Evolutionary conservation across 768 basidiomycete species (phyloP), one percentile per base, ranked within the genome.

Genomic region (Sarcodon sp.): DNA sequence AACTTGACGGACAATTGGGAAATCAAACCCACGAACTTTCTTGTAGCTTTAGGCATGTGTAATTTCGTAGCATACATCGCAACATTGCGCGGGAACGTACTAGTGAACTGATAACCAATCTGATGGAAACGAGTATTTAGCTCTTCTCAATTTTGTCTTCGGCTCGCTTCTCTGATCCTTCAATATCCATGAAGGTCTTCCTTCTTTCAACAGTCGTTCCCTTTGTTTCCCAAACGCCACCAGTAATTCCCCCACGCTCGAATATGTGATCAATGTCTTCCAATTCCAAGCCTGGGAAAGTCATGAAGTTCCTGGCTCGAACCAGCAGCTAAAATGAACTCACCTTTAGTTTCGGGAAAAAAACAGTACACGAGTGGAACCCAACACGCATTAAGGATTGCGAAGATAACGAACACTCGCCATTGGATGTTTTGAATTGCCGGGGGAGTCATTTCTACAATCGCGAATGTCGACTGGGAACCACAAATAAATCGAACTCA

Each of bases 351-450:
- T 51, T 57, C 54, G n/a, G 59, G 54, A 55, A 63, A 62, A 54
- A 63, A 62, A 21, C 54, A 39, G 47, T 63, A 66, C 18, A 69
- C 66, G 15, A 72, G 56, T 3, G 67, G 65, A 10, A 70, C 64
- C 66, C 67, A 70, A 39, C 64, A 61, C 18, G 68, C 67, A 53
- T 71, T 72, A 54, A 70, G 65, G 12, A 68, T 59, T 8, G 69
- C 69, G 50, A 71, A 72, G 33, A 71, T 67, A 50, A 70, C 66
- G 61, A 69, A 73, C 4, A 70, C 67, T 27, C 64, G 58, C 64
- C 69, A 70, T 39, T 53, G 51, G 45, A 71, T 68, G 56, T 68
- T 68, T n/a, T 61, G 64, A 47, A 71, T 69, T 1, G 68, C 67
- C 2, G 60, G 62, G 7, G 66, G 67, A 7, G 69, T 68, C 58